Evolutionary conservation across 225 moss, liverwort and hornwort genomes (phyloP).

Genomic region (Asterella californica): DNA sequence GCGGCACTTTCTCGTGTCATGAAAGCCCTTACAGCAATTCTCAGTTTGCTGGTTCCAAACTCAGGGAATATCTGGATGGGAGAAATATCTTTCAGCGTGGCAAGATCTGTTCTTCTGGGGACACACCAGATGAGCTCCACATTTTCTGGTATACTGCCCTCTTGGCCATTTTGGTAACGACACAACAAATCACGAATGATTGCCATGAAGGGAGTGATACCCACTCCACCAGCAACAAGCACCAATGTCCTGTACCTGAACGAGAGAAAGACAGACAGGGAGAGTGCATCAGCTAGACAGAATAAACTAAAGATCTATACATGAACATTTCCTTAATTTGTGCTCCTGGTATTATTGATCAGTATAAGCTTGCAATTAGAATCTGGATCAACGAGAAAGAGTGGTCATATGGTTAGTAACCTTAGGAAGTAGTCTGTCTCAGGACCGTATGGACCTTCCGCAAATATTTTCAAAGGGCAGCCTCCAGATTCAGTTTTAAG

Average conservation of each 20-base stretch:
- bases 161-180: slow-evolving; percentile 31
- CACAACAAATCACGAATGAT: slow-evolving; percentile 46
- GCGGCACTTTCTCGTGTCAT: slow-evolving; percentile 33
- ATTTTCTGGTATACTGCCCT: slow-evolving; percentile 35
- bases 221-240: slow-evolving; percentile 55
- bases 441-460: slow-evolving; percentile 67
- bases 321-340: no score
- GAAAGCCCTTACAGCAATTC: slow-evolving; percentile 25
- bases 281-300: background rate
- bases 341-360: background rate
- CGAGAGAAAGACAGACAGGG: background rate
- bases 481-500: background rate
- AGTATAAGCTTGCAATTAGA: background rate
- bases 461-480: slow-evolving; percentile 47
- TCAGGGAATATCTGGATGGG: slow-evolving; percentile 18
- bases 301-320: background rate
- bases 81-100: slow-evolving; percentile 26
- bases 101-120: slow-evolving; percentile 37
- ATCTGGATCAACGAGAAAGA: background rate
- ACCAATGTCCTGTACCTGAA: slow-evolving; percentile 44
- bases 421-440: slow-evolving; percentile 47
- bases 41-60: slow-evolving; percentile 16
- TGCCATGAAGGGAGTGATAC: slow-evolving; percentile 56
- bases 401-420: slow-evolving; percentile 3
- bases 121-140: slow-evolving; percentile 64